phyloP scores from a whole-genome alignment of 257 asterid genomes.

The Plantago elongata region DNA sequence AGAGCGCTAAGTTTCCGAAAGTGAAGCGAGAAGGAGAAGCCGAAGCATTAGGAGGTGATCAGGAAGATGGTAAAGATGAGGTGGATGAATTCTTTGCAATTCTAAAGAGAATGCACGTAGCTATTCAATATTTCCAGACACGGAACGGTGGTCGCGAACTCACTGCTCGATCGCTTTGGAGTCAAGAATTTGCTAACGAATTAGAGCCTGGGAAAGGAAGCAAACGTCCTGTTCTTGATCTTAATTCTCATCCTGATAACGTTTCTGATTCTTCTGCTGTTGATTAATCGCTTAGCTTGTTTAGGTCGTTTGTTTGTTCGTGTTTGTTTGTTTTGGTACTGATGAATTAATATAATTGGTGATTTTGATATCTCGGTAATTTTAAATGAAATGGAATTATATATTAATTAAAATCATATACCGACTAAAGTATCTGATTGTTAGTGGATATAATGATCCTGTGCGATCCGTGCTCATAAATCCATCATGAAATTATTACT shows the following conservation, averaged over 20 bases:
- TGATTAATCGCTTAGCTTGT: no score
- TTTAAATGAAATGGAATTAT: no score
- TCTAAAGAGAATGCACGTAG: slow-evolving; percentile 12
- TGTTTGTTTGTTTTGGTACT: no score
- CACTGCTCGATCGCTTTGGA: neutral
- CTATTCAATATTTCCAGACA: slow-evolving; percentile 1
- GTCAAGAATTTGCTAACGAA: neutral
- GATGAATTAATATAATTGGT: no score
- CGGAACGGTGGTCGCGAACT: neutral
- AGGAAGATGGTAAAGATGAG: neutral
- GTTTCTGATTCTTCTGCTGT: neutral
- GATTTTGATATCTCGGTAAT: no score
- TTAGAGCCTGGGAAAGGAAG: neutral
- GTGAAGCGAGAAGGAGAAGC: neutral
- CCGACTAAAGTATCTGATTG: no score
- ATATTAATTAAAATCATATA: no score
- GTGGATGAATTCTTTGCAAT: slow-evolving; percentile 9
- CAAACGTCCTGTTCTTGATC: neutral
- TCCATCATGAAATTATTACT: no score
- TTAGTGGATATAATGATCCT: no score
- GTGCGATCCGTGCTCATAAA: no score
- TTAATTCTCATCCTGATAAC: slow-evolving; percentile 2
- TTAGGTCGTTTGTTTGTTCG: no score
- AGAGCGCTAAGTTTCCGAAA: neutral
- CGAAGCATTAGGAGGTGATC: neutral